phyloP scores from a whole-genome alignment of 1,284 basidiomycete genomes.

The Bjerkandera adusta region DNA sequence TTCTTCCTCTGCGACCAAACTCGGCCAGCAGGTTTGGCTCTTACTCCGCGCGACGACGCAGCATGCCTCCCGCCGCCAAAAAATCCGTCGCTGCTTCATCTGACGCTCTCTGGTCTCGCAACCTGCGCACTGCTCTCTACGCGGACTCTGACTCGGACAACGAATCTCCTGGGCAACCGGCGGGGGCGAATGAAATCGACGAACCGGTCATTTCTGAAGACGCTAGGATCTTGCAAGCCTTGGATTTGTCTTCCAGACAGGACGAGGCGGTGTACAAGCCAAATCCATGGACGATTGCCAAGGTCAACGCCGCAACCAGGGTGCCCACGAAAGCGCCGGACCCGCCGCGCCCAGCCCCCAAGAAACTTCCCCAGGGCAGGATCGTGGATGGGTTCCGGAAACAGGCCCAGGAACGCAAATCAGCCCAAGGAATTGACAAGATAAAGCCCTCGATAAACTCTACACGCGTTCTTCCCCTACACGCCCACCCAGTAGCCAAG shows the following conservation, averaged over 20 bases:
- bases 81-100: no score
- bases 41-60: no score
- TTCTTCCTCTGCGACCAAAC: no score
- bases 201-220: conserved; percentile 24
- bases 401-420: conserved; percentile 16
- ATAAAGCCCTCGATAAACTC: background rate
- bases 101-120: conserved; percentile 14
- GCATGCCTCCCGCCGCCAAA: no score
- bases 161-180: conserved; percentile 1
- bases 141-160: conserved; percentile 9
- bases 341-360: background rate
- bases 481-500: background rate
- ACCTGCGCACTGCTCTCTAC: conserved; percentile 8
- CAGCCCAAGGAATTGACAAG: no score
- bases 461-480: no score
- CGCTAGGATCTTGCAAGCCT: conserved; percentile 41
- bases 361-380: conserved; percentile 17
- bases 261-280: conserved; percentile 62
- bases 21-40: no score
- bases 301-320: conserved; percentile 66
- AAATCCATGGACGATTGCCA: conserved; percentile 76
- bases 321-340: conserved; percentile 10
- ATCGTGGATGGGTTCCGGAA: conserved; percentile 27
- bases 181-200: no score
- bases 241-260: conserved; percentile 57